Conservation (phyloP, 106 monocot species). For the Cymbidium sinense region DNA sequence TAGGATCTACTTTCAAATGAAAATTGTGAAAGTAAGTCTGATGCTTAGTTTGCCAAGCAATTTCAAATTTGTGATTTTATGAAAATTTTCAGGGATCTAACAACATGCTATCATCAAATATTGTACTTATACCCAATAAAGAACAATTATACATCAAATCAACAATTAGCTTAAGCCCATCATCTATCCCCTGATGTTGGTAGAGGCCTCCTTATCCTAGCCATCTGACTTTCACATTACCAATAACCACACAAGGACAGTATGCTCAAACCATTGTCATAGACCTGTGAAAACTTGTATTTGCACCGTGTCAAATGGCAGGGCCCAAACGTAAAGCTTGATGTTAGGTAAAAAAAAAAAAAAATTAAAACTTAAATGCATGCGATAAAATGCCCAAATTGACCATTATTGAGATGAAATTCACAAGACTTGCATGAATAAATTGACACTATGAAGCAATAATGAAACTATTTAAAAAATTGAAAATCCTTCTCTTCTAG, state of each 20-base stretch:
- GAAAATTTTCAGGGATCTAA: background rate
- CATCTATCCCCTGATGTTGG: background rate
- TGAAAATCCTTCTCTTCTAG: background rate
- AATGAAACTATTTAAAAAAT: background rate
- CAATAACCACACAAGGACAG: too few species aligned
- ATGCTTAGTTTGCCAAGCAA: background rate
- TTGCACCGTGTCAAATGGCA: background rate
- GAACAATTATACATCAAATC: background rate
- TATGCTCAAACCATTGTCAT: background rate
- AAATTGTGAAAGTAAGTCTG: background rate
- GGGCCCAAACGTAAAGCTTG: too few species aligned
- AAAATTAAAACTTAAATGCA: background rate
- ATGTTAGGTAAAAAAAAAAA: background rate
- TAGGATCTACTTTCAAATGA: background rate
- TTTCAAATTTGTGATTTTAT: background rate
- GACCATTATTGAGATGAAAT: background rate
- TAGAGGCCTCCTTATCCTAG: too few species aligned
- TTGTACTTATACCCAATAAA: background rate
- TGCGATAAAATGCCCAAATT: background rate
- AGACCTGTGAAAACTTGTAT: background rate
- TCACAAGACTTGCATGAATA: background rate
- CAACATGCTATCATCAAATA: background rate
- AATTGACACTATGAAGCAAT: background rate
- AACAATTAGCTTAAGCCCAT: background rate
- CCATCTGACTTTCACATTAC: too few species aligned